Conservation (phyloP, 805 yeast species). For the Ogataea trehaloabstinens region DNA sequence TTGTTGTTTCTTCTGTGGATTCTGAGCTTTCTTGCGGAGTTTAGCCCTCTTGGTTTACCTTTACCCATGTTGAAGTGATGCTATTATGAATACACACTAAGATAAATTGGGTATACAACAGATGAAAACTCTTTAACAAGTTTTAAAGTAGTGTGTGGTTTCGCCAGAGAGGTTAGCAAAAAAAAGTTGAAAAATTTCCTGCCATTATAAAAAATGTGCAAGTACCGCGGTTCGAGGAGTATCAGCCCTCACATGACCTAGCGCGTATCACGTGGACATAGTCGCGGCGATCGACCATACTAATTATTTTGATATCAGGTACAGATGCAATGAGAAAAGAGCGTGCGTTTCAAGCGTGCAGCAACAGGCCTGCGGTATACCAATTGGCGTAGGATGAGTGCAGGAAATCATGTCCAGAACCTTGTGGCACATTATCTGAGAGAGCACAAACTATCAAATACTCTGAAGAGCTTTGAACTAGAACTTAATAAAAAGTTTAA, state of each 20-base stretch:
- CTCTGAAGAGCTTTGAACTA: constrained; percentile 47
- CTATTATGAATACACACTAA: too few species aligned
- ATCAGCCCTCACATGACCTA: not conserved
- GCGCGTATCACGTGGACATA: not conserved
- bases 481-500: constrained; percentile 39
- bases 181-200: constrained; percentile 7
- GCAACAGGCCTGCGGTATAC: too few species aligned
- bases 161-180: not conserved
- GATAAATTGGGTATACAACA: too few species aligned
- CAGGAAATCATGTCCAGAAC: constrained; percentile 20
- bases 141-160: too few species aligned
- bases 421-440: constrained; percentile 61
- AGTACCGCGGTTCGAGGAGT: constrained; percentile 3
- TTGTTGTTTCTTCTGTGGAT: constrained; percentile 99
- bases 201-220: not conserved
- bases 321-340: too few species aligned
- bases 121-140: too few species aligned
- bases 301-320: too few species aligned
- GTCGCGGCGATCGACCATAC: not conserved
- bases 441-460: constrained; percentile 42
- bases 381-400: too few species aligned
- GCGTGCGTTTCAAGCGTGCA: too few species aligned
- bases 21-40: constrained; percentile 99
- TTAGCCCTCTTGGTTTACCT: constrained; percentile 99
- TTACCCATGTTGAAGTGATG: constrained; percentile 71